Evolutionary conservation across 2,329 filamentous ascomycete species (phyloP).

Genomic region (Akanthomyces muscarius): DNA sequence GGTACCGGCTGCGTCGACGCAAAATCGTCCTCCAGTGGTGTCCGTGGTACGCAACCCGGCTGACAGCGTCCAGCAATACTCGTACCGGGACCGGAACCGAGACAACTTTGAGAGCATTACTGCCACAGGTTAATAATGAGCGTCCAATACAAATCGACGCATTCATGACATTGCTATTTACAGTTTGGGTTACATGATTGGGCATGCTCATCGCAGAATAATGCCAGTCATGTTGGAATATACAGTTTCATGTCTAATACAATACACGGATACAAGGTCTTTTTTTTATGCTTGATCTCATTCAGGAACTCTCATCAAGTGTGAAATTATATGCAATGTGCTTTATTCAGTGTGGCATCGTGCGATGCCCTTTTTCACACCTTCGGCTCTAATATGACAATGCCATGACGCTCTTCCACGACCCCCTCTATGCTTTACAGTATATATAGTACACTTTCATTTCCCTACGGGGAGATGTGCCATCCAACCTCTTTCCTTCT

Average conservation of each 20-base stretch:
- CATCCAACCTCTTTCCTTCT: not conserved
- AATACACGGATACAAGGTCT: not conserved
- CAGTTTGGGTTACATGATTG: not conserved
- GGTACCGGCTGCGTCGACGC: not conserved
- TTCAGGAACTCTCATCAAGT: not conserved
- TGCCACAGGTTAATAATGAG: not conserved
- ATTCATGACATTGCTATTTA: not conserved
- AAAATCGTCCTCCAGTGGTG: not conserved
- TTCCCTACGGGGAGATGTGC: not conserved
- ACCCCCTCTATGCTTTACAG: not conserved
- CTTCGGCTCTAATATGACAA: conserved; percentile 6
- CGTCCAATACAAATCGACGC: not conserved
- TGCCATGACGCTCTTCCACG: conserved; percentile 10
- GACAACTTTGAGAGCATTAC: not conserved
- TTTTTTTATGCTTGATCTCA: not conserved
- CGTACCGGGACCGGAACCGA: not conserved
- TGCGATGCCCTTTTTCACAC: not conserved
- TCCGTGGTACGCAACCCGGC: no score
- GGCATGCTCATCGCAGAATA: not conserved
- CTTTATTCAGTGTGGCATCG: not conserved
- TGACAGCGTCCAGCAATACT: not conserved
- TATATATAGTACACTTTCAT: conserved; percentile 13
- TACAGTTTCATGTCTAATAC: not conserved
- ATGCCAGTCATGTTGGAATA: not conserved
- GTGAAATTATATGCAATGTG: not conserved